Conservation (phyloP, 768 basidiomycete genomes). For the Dioszegia aurantiaca region DNA sequence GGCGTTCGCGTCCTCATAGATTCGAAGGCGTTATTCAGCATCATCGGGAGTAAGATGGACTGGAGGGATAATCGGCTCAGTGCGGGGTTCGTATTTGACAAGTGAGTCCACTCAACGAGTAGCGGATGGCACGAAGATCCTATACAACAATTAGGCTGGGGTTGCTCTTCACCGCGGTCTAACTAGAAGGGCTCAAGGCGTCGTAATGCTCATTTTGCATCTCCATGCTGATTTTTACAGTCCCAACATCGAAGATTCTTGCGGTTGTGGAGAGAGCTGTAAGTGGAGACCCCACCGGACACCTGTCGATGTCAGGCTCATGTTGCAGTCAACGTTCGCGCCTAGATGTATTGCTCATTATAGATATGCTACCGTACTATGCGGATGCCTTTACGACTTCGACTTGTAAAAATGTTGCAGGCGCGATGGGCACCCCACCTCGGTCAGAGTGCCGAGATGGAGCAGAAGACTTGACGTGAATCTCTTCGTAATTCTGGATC, state of each 20-base stretch:
- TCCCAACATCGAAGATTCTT: conserved; percentile 46
- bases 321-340: conserved; percentile 17
- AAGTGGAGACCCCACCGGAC: conserved; percentile 17
- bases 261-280: conserved; percentile 49
- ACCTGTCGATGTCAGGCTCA: neutral
- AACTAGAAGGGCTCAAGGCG: no score
- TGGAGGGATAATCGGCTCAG: conserved; percentile 92
- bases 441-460: no score
- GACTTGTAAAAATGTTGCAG: no score
- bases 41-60: conserved; percentile 98
- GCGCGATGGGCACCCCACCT: no score
- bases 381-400: no score
- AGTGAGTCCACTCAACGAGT: conserved; percentile 26
- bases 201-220: no score
- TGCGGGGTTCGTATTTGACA: conserved; percentile 47
- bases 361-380: neutral
- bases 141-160: no score
- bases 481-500: no score
- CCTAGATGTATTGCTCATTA: neutral
- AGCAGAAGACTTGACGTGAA: no score
- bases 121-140: neutral
- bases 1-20: conserved; percentile 91
- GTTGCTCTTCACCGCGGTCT: no score
- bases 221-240: conserved; percentile 20
- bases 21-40: conserved; percentile 92